Base-by-base conservation (phyloP, 345 rosid species). In the Citrus mangshanensis region DNA sequence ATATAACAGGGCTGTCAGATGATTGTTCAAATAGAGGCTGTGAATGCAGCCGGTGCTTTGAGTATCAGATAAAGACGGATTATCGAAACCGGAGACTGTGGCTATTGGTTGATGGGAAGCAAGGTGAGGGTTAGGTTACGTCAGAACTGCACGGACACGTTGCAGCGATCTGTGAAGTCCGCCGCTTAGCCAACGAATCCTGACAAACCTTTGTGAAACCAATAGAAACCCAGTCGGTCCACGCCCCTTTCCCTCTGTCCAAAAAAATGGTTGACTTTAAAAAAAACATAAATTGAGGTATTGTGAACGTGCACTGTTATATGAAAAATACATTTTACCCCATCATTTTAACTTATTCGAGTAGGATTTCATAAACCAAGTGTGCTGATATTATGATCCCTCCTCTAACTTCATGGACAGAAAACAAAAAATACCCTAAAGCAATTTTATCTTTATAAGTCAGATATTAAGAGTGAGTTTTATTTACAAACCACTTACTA, bases 151-250 rank as follows among this genome's bases (percentile, higher is more conserved):
- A 62, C 66, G 70, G 80, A 72, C 83, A 82, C 82, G 85, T 82
- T 8, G 70, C 70, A 4, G 49, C 32, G 24, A 62, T 0, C 0
- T 73, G 42, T 19, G 35, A 42, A 38, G 3, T 25, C 71, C 84
- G 75, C 86, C 86, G 81, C 86, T 76, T 69, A 27, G 34, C 84
- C 79, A 18, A 38, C 82, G 77, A 81, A 82, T 81, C 77, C 75
- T 21, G 77, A 79, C 77, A 79, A 70, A 35, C 42, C 71, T 49
- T 24, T 40, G 6, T 9, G 10, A 35, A 73, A 38, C 64, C 34
- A 55, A 32, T 42, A 22, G 32, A 72, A 55, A 28, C 12, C 13
- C 42, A 68, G 59, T 75, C 64, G 35, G 73, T 82, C 72, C 68
- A 49, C 56, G 46, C 34, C 9, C 9, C 66, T 54, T 64, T 46